These are phyloP conservation scores for Candida buenavistaensis DNA, from an alignment of 1,139 yeast species.

Conservation along the genomic window DNA sequence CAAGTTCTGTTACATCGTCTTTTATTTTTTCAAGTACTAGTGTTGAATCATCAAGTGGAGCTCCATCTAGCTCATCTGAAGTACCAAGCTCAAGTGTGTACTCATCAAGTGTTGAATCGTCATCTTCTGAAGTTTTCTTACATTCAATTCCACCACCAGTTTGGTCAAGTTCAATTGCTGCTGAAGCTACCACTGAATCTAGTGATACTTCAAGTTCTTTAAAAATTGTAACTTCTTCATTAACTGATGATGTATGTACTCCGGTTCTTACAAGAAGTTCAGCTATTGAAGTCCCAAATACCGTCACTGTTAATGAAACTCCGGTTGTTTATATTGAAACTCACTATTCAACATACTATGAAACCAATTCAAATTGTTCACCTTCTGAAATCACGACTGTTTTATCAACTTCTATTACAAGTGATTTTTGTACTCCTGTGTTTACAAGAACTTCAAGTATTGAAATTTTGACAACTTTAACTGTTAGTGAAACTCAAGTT, in stretches of 20 bases:
- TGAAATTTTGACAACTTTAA: constrained; percentile 1
- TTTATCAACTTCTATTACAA: constrained; percentile 4
- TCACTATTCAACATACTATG: not conserved
- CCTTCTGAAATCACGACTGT: constrained; percentile 3
- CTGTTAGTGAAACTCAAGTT: constrained; percentile 1
- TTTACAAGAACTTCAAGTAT: constrained; percentile 1
- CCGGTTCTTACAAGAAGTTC: constrained; percentile 1
- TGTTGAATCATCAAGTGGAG: not conserved
- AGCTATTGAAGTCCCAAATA: not conserved
- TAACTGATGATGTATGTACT: not conserved
- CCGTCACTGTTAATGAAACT: constrained; percentile 2
- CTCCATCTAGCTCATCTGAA: not conserved
- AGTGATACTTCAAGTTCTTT: too few relatives aligned
- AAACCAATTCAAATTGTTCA: constrained; percentile 2
- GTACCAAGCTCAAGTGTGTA: constrained; percentile 1
- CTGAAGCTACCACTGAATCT: constrained; percentile 1
- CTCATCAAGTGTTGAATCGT: not conserved
- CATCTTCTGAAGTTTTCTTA: not conserved
- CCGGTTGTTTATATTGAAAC: constrained; percentile 2
- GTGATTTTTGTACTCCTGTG: not conserved
- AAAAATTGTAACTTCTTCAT: constrained; percentile 1
- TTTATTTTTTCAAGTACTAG: not conserved
- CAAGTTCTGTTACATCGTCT: not conserved
- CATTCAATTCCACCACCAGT: constrained; percentile 1
- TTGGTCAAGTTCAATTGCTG: constrained; percentile 2